Evolutionary conservation across 2,329 filamentous ascomycete genomes (phyloP).

Genomic region (Beauveria rudraprayagi): DNA sequence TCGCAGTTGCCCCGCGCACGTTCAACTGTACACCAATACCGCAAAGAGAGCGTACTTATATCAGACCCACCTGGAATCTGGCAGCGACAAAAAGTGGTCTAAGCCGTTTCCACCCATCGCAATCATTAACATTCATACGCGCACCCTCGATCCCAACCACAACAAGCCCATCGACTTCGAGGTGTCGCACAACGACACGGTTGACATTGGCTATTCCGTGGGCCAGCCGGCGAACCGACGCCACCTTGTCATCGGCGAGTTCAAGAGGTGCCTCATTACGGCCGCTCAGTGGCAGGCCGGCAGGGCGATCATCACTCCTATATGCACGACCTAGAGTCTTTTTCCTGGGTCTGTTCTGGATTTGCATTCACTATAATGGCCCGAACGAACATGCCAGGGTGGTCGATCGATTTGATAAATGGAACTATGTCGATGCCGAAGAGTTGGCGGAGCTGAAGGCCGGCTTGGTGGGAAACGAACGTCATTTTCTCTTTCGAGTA

Average conservation of each 20-base stretch:
- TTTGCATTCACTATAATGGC: slow-evolving; percentile 33
- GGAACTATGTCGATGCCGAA: slow-evolving; percentile 12
- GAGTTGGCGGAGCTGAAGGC: background rate
- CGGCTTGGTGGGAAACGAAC: background rate
- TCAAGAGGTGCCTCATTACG: no score
- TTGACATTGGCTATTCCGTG: background rate
- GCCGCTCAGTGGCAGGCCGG: no score
- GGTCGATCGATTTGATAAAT: slow-evolving; percentile 11
- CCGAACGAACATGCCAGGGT: slow-evolving; percentile 11
- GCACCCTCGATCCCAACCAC: background rate
- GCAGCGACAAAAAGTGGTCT: no score
- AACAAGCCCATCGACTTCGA: background rate
- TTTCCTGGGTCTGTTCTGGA: slow-evolving; percentile 41
- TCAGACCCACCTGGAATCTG: no score
- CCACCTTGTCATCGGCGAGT: no score
- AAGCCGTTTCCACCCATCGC: no score
- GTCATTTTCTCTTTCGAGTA: background rate
- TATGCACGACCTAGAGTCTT: slow-evolving; percentile 41
- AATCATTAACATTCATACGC: no score
- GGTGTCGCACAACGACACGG: background rate
- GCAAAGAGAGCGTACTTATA: no score
- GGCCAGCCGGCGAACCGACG: no score
- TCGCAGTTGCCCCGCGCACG: no score
- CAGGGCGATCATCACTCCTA: slow-evolving; percentile 33
- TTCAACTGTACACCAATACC: no score